A percentile compares a stretch with the other conserved stretches of the same genome.
Evolutionary conservation across 2,329 filamentous ascomycete genomes (phyloP).

Genomic region (Plenodomus biglobosus): DNA sequence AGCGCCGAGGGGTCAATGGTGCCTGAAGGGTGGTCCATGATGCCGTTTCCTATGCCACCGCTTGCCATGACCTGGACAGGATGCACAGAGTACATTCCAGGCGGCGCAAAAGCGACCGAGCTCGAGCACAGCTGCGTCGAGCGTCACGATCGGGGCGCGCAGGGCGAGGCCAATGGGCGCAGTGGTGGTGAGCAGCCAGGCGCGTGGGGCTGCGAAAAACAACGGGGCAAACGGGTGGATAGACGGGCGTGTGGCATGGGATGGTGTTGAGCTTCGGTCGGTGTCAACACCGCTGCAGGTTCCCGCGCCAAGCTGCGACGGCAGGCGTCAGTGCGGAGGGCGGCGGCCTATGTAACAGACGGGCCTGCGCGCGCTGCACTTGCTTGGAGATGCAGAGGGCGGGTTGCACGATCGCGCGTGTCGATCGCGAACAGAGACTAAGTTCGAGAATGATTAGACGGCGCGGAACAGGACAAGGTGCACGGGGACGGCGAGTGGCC

Average conservation of each 20-base stretch:
- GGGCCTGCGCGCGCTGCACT: background rate
- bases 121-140: slow-evolving; percentile 27
- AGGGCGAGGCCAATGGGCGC: slow-evolving; percentile 26
- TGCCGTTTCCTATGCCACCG: slow-evolving; percentile 44
- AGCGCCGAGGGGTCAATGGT: slow-evolving; percentile 48
- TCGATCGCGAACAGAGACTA: background rate
- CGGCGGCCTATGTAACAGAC: background rate
- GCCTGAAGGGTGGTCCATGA: slow-evolving; percentile 43
- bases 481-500: background rate
- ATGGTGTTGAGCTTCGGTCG: background rate
- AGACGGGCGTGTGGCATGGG: background rate
- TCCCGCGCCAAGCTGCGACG: background rate
- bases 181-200: slow-evolving; percentile 10
- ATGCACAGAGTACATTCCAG: slow-evolving; percentile 48
- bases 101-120: slow-evolving; percentile 39
- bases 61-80: slow-evolving; percentile 44
- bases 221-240: background rate
- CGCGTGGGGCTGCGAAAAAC: slow-evolving; percentile 19
- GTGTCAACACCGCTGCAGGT: background rate
- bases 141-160: slow-evolving; percentile 12
- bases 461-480: background rate
- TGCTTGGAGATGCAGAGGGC: background rate
- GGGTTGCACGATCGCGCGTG: background rate
- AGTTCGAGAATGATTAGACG: background rate
- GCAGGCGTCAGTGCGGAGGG: background rate